phyloP scores from a whole-genome alignment of 2,329 filamentous ascomycete species.

The Talaromyces verruculosus region DNA sequence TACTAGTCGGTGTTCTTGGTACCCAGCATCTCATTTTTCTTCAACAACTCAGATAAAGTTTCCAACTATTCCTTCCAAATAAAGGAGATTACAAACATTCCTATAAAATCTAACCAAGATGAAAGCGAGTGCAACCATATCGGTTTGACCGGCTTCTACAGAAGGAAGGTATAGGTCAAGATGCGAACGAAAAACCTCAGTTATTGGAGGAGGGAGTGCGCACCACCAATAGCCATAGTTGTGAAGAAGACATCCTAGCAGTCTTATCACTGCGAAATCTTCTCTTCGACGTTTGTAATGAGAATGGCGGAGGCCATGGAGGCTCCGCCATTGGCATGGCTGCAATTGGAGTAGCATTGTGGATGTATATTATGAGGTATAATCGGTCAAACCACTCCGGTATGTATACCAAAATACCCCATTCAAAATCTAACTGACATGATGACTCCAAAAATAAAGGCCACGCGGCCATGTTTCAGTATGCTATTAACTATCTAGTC shows the following conservation, averaged over 20 bases:
- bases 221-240: neutral
- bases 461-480: neutral
- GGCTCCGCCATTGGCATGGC: conserved; percentile 21
- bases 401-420: neutral
- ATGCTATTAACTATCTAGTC: neutral
- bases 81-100: neutral
- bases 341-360: conserved; percentile 46
- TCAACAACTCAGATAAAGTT: neutral
- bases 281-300: conserved; percentile 25
- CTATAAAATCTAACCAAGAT: neutral
- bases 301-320: conserved; percentile 32
- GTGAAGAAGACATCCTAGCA: neutral
- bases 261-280: neutral
- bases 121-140: neutral
- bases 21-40: neutral
- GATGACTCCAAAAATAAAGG: neutral
- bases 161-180: neutral
- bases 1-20: neutral
- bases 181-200: neutral
- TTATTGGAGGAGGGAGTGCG: neutral
- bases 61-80: neutral
- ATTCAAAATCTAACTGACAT: neutral
- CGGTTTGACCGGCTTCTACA: conserved; percentile 1
- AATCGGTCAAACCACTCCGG: conserved; percentile 39
- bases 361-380: conserved; percentile 47